Percentiles rank a stretch among this genome's conserved stretches.
phyloP scores from a whole-genome alignment of 768 basidiomycete species.

The Pleurotus eryngii region DNA sequence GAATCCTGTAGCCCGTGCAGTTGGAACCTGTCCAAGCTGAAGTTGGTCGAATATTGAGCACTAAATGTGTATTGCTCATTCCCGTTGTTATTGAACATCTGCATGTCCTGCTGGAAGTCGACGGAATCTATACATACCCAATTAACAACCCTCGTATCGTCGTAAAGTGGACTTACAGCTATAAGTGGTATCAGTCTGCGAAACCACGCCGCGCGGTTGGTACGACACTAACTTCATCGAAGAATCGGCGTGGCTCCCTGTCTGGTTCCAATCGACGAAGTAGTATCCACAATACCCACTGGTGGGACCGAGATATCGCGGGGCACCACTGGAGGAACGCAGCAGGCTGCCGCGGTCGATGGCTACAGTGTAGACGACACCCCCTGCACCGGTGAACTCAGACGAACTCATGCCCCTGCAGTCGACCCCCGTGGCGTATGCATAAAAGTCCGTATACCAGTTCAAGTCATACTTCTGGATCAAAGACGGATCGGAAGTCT shows the following conservation, averaged over 20 bases:
- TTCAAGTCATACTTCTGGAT: background rate
- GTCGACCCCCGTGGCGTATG: background rate
- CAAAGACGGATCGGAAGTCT: background rate
- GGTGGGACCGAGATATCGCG: too few species aligned
- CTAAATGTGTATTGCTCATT: background rate
- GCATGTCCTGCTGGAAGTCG: background rate
- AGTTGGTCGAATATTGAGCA: background rate
- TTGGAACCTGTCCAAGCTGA: background rate
- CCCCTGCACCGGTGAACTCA: too few species aligned
- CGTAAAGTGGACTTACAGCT: background rate
- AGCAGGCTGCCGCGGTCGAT: too few species aligned
- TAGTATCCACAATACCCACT: too few species aligned
- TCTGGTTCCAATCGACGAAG: too few species aligned
- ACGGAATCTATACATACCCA: background rate
- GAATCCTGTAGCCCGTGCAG: background rate
- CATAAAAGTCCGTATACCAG: background rate
- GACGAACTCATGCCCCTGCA: background rate
- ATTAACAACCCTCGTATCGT: background rate
- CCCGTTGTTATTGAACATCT: constrained; percentile 1
- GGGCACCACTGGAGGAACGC: too few species aligned
- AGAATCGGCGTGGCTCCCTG: too few species aligned
- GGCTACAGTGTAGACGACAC: too few species aligned
- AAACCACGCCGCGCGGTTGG: too few species aligned
- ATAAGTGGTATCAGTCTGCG: background rate
- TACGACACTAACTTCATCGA: too few species aligned